Conservation (phyloP, 805 yeast genomes). For the Cyberlindnera veronae region DNA sequence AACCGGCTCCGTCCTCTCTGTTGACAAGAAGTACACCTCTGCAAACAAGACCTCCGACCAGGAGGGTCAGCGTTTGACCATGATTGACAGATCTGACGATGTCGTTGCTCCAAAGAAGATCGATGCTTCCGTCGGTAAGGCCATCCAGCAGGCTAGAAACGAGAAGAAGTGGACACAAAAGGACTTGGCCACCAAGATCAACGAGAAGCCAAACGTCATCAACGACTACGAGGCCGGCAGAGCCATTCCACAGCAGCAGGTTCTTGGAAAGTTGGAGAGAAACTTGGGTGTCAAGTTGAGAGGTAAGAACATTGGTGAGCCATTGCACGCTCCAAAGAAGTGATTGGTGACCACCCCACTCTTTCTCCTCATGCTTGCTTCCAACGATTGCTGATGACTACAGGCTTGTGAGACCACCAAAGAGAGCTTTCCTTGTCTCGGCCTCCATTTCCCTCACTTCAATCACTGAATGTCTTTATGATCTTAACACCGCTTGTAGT, state of each 20-base stretch:
- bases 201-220: slow-evolving; percentile 92
- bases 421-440: neutral
- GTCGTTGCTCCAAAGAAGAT: slow-evolving; percentile 90
- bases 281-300: slow-evolving; percentile 91
- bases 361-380: neutral
- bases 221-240: slow-evolving; percentile 97
- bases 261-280: slow-evolving; percentile 88
- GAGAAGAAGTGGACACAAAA: slow-evolving; percentile 90
- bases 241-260: slow-evolving; percentile 94
- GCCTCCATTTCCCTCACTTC: neutral
- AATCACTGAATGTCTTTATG: slow-evolving; percentile 7
- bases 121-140: slow-evolving; percentile 80
- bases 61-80: slow-evolving; percentile 94
- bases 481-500: neutral
- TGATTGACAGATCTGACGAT: slow-evolving; percentile 89
- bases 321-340: slow-evolving; percentile 52
- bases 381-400: neutral
- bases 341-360: slow-evolving; percentile 9
- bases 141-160: slow-evolving; percentile 79
- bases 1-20: slow-evolving; percentile 81
- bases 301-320: slow-evolving; percentile 93
- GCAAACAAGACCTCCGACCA: slow-evolving; percentile 59
- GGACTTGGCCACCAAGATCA: slow-evolving; percentile 92
- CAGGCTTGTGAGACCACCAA: neutral
- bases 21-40: slow-evolving; percentile 87